Conservation (phyloP, 805 yeast genomes). For the Barnettozyma vustinii region DNA sequence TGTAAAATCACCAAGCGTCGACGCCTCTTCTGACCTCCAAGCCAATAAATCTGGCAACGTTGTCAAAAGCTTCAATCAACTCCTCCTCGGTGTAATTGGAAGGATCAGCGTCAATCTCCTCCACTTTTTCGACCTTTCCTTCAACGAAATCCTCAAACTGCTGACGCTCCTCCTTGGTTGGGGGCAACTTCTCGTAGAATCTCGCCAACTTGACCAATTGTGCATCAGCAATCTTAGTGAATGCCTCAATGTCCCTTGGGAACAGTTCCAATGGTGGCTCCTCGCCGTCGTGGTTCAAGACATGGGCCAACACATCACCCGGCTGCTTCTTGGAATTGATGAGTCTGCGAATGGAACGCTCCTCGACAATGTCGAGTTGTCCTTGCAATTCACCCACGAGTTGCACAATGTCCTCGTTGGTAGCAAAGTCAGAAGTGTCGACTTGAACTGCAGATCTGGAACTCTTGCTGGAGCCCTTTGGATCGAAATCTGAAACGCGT, state of each 20-base stretch:
- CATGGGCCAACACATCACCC: conserved; percentile 51
- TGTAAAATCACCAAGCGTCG: conserved; percentile 38
- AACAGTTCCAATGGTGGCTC: conserved; percentile 47
- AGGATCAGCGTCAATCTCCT: conserved; percentile 25
- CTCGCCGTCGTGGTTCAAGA: conserved; percentile 78
- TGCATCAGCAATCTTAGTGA: conserved; percentile 40
- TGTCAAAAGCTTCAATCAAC: conserved; percentile 50
- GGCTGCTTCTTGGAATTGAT: conserved; percentile 50
- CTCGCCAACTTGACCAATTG: conserved; percentile 50
- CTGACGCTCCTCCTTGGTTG: conserved; percentile 49
- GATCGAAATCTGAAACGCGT: conserved; percentile 28
- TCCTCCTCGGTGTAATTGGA: conserved; percentile 38
- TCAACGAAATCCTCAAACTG: conserved; percentile 45
- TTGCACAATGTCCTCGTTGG: conserved; percentile 81
- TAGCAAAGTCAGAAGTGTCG: conserved; percentile 56
- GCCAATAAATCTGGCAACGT: conserved; percentile 67
- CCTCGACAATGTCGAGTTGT: conserved; percentile 75
- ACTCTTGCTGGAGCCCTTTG: conserved; percentile 10
- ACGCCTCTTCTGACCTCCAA: conserved; percentile 47
- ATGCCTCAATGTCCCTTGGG: conserved; percentile 55
- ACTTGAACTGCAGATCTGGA: conserved; percentile 4
- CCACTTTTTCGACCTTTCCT: conserved; percentile 41
- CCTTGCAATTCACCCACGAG: conserved; percentile 87
- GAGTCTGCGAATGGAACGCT: conserved; percentile 66
- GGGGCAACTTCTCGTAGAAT: conserved; percentile 76